Percentiles rank a stretch among this genome's conserved stretches.
These are phyloP conservation scores for Turnera subulata DNA, from an alignment of 345 rosid genomes.

Conservation along the genomic window DNA sequence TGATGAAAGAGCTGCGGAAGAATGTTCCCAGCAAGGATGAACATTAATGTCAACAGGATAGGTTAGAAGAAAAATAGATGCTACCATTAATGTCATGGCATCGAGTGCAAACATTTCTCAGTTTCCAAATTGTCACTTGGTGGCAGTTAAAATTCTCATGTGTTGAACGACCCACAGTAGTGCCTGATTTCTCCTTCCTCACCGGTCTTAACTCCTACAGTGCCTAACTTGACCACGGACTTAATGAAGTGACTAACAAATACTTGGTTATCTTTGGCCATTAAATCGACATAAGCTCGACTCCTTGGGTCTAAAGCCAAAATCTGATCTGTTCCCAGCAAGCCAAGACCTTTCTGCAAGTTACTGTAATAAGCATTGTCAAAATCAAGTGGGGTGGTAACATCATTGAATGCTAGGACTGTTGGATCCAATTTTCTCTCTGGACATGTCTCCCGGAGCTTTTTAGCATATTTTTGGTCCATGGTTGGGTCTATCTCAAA, in stretches of 20 bases:
- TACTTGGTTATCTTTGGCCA: conserved; percentile 1
- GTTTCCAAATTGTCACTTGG: no score
- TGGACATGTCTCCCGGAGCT: conserved; percentile 2
- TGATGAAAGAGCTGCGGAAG: no score
- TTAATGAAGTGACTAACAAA: conserved; percentile 11
- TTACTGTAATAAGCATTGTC: conserved; percentile 12
- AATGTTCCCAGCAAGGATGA: no score
- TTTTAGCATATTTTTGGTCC: conserved; percentile 8
- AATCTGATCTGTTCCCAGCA: conserved; percentile 9
- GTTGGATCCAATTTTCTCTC: conserved; percentile 2
- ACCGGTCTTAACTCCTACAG: conserved; percentile 4
- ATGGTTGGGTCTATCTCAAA: conserved; percentile 13
- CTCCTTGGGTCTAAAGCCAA: conserved; percentile 1
- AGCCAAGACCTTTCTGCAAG: conserved; percentile 7
- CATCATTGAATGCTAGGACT: conserved; percentile 7
- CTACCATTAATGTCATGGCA: no score
- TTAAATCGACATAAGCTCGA: conserved; percentile 1
- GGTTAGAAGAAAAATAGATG: no score
- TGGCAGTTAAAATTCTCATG: no score
- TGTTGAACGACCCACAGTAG: conserved; percentile 11
- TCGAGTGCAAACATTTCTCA: no score
- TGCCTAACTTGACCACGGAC: conserved; percentile 12
- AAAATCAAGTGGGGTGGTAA: conserved; percentile 6
- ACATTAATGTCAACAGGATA: no score
- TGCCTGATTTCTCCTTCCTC: conserved; percentile 11